Base-by-base conservation (phyloP, 805 yeast genomes). In the Cyberlindnera mycetangii region DNA sequence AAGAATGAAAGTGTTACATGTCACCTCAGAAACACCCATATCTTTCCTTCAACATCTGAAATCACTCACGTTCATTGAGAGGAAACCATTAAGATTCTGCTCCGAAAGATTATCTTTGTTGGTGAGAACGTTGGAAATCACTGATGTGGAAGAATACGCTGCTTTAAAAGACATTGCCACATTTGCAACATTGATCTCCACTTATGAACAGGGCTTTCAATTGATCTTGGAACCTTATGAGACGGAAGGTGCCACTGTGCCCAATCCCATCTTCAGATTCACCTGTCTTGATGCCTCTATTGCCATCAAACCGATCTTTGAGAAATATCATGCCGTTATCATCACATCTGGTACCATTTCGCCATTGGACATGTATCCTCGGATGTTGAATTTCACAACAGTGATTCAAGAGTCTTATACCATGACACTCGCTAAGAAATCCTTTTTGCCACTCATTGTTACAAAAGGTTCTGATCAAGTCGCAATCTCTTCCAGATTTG, bases 391-490 rank as follows among this genome's bases (percentile, higher is more conserved):
- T 60, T 92, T 93, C 65, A 89, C 87, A 41, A 90, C 98, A 0
- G 96, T 90, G 3, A 75, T 93, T 28, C 97, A 90, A 65, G 93
- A 89, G 61, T 90, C 97, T 0, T 93, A 93, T 61, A 80, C 97
- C 1, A 93, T 93, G 97, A 88, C 99, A 0, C 75, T 93, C 53
- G 89, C 96, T 3, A 78, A 96, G 56, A 72, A 96, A 51, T 86
- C 98, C 0, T 93, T 93, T 64, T 72, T 93, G 56, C 99, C 99
- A 10, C 78, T 93, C 83, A 83, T 93, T 53, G 95, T 93, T 10
- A 92, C 99, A 0, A 92, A 95, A 62, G 99, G 99, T 0, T 86
- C 97, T 0, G 99, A 93, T 65, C 99, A 93, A 65, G 98, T 93
- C 15, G 92, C 97, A 0, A 92, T 93, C 14, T 86, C 96, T 2